Percentiles rank a stretch among this genome's conserved stretches.
Evolutionary conservation across 352 stramenopile genomes (phyloP).

Genomic region (Globisporangium camurandrum): DNA sequence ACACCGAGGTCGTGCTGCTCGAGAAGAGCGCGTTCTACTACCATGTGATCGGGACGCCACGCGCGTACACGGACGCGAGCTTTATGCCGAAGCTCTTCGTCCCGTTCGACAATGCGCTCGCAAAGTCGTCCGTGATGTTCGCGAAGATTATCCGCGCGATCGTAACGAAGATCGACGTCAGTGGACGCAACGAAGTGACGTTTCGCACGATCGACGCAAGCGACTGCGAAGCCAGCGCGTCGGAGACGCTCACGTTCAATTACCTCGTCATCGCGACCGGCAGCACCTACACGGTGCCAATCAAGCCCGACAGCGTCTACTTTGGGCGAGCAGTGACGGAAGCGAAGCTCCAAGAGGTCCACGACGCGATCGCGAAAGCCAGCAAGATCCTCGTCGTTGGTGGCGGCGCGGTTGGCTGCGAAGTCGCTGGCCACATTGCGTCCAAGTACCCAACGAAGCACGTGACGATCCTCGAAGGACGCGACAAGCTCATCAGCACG

Average conservation of each 20-base stretch:
- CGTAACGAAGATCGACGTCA: slow-evolving; percentile 24
- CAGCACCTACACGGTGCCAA: slow-evolving; percentile 47
- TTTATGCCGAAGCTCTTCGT: slow-evolving; percentile 52
- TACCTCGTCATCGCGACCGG: slow-evolving; percentile 55
- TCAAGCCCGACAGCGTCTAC: slow-evolving; percentile 34
- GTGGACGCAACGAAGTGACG: slow-evolving; percentile 30
- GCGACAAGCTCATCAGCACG: slow-evolving; percentile 18
- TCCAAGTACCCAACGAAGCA: slow-evolving; percentile 34
- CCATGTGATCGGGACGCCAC: slow-evolving; percentile 31
- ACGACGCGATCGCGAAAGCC: slow-evolving; percentile 24
- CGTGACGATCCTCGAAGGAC: slow-evolving; percentile 44
- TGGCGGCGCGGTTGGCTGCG: slow-evolving; percentile 41
- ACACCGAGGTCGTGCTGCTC: slow-evolving; percentile 35
- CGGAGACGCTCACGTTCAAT: slow-evolving; percentile 32
- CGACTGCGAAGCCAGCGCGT: slow-evolving; percentile 16
- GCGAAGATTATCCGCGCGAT: slow-evolving; percentile 35
- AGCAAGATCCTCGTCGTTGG: slow-evolving; percentile 47
- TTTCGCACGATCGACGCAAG: slow-evolving; percentile 25
- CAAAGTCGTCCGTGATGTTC: slow-evolving; percentile 21
- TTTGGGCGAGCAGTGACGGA: slow-evolving; percentile 16
- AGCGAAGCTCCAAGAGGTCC: slow-evolving; percentile 20
- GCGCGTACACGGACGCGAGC: slow-evolving; percentile 31
- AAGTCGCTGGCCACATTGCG: slow-evolving; percentile 43
- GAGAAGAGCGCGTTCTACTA: slow-evolving; percentile 55
- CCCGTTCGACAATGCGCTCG: slow-evolving; percentile 40